phyloP scores from a whole-genome alignment of 331 rosid species.

The Pyrus hybrid region DNA sequence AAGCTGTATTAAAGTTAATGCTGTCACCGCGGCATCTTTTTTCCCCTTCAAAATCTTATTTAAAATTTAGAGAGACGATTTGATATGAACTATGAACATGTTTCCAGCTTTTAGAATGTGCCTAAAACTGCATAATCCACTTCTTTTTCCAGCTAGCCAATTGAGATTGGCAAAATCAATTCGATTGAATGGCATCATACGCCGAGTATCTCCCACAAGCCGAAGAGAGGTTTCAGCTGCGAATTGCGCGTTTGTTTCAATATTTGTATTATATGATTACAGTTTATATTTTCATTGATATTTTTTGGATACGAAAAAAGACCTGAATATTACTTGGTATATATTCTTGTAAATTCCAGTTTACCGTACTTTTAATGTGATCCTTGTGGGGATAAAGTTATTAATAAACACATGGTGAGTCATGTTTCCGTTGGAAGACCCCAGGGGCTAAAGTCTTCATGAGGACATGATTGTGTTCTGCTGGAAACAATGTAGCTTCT shows the following conservation, averaged over 20 bases:
- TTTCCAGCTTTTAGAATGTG: not conserved
- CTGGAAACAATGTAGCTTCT: no score
- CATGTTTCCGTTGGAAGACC: no score
- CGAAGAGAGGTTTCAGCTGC: not conserved
- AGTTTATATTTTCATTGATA: not conserved
- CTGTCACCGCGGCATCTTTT: no score
- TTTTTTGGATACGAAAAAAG: not conserved
- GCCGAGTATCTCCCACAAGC: not conserved
- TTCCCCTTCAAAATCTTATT: not conserved
- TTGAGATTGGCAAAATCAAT: conserved; percentile 7
- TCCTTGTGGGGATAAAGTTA: no score
- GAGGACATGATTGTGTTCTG: no score
- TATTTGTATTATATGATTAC: not conserved
- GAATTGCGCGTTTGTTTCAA: not conserved
- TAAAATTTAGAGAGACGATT: not conserved
- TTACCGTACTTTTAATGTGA: no score
- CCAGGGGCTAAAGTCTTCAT: no score
- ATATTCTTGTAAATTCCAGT: not conserved
- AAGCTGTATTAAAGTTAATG: no score
- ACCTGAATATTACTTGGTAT: not conserved
- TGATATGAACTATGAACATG: not conserved
- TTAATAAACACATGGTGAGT: no score
- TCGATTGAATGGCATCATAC: not conserved
- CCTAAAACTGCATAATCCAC: not conserved
- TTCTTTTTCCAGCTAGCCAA: conserved; percentile 6